Percentiles rank a stretch among this genome's conserved stretches.
phyloP scores from a whole-genome alignment of 805 yeast species.

The Wickerhamiella kurtzmanii region DNA sequence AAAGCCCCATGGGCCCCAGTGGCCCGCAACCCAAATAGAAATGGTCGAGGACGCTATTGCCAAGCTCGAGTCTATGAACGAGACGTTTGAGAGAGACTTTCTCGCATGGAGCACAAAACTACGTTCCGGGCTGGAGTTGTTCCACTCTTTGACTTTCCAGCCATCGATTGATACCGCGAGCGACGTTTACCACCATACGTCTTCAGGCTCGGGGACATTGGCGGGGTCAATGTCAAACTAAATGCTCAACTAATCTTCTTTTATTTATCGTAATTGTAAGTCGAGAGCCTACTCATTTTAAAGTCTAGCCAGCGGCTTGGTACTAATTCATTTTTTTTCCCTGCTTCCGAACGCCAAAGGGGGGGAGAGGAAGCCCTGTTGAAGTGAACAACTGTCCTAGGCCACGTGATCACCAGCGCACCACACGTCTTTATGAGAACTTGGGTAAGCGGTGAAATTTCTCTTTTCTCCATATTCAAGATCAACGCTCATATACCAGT shows the following conservation, averaged over 20 bases:
- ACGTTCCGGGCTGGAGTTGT: neutral
- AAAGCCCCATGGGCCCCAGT: neutral
- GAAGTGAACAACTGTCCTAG: too few relatives aligned
- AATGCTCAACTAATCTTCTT: too few relatives aligned
- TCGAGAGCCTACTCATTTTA: too few relatives aligned
- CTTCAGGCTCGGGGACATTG: too few relatives aligned
- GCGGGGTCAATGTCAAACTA: too few relatives aligned
- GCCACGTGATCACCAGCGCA: neutral
- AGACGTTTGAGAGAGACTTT: neutral
- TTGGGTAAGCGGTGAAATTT: neutral
- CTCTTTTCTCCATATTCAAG: neutral
- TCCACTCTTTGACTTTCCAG: neutral
- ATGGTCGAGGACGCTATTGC: neutral
- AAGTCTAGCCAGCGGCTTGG: too few relatives aligned
- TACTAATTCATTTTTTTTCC: too few relatives aligned
- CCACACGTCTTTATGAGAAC: neutral
- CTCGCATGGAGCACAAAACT: neutral
- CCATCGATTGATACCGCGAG: too few relatives aligned
- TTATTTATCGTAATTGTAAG: too few relatives aligned
- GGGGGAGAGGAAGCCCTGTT: too few relatives aligned
- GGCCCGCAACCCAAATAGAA: neutral
- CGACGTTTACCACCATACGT: too few relatives aligned
- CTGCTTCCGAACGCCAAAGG: too few relatives aligned
- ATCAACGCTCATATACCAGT: constrained; percentile 1
- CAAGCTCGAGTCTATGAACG: neutral